Evolutionary conservation across 495 filamentous ascomycete genomes (phyloP).

Genomic region (Aspergillus heteromorphus): DNA sequence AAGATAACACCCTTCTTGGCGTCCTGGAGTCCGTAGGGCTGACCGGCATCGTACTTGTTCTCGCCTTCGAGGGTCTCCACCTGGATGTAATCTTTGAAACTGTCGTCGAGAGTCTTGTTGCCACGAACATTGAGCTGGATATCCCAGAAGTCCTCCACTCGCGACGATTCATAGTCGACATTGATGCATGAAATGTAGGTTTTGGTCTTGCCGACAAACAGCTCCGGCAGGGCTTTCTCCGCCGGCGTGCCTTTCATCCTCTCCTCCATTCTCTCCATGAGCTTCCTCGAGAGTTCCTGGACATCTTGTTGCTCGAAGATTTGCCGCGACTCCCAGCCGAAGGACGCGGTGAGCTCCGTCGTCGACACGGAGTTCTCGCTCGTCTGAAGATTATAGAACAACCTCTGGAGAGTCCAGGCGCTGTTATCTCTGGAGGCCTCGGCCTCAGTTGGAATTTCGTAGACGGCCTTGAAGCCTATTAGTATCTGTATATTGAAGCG

Average conservation of each 20-base stretch:
- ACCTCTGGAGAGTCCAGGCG: constrained; percentile 86
- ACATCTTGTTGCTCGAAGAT: constrained; percentile 99
- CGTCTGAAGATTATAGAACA: constrained; percentile 93
- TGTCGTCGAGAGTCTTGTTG: constrained; percentile 87
- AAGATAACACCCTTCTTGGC: constrained; percentile 98
- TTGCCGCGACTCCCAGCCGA: constrained; percentile 96
- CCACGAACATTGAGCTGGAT: constrained; percentile 94
- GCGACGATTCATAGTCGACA: constrained; percentile 91
- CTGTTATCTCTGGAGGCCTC: constrained; percentile 79
- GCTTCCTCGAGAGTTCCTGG: constrained; percentile 89
- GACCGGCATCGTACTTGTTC: constrained; percentile 92
- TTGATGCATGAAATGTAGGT: constrained; percentile 99
- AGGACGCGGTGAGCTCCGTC: constrained; percentile 87
- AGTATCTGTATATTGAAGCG: neutral
- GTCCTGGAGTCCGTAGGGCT: constrained; percentile 87
- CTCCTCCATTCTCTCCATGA: constrained; percentile 94
- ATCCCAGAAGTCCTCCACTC: constrained; percentile 97
- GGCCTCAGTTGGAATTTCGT: constrained; percentile 86
- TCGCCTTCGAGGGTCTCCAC: constrained; percentile 96
- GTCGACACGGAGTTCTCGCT: constrained; percentile 77
- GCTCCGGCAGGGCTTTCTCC: constrained; percentile 82
- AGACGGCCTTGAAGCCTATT: constrained; percentile 64
- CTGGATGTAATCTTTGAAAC: constrained; percentile 92
- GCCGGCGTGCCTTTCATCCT: constrained; percentile 96
- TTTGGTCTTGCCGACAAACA: constrained; percentile 95